These are phyloP conservation scores for Poronia punctata DNA, from an alignment of 495 filamentous ascomycete genomes.

Conservation along the genomic window DNA sequence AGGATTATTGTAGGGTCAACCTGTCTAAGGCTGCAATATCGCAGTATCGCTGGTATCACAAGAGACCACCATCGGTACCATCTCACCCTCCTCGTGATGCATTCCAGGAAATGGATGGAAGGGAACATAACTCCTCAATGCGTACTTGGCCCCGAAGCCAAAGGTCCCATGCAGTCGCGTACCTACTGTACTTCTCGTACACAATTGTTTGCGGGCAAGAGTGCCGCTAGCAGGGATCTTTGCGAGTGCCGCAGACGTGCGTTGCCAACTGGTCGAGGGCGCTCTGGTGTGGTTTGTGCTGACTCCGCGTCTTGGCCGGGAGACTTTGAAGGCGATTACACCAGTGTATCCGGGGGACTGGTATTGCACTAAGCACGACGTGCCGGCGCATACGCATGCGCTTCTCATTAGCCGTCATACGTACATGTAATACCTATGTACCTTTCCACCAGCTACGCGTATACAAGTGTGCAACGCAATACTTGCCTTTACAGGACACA, in stretches of 20 bases:
- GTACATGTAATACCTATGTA: not conserved
- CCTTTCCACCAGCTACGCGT: not conserved
- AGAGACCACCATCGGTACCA: too few relatives aligned
- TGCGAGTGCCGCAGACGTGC: conserved; percentile 10
- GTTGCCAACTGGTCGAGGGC: conserved; percentile 3
- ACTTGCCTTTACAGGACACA: not conserved
- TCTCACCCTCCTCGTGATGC: too few relatives aligned
- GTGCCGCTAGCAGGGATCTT: conserved; percentile 9
- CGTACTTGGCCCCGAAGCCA: conserved; percentile 4
- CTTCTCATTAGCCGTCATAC: conserved; percentile 15
- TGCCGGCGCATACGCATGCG: conserved; percentile 12
- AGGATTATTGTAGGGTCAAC: too few relatives aligned
- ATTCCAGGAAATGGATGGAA: not conserved
- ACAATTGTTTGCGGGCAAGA: conserved; percentile 5
- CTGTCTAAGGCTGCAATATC: too few relatives aligned
- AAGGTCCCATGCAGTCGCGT: conserved; percentile 12
- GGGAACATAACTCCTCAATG: not conserved
- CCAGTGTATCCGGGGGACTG: conserved; percentile 12
- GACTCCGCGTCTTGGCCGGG: conserved; percentile 14
- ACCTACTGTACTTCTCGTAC: too few relatives aligned
- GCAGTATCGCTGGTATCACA: too few relatives aligned
- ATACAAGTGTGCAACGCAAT: not conserved
- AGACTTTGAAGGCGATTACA: conserved; percentile 5
- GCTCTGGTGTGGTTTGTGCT: conserved; percentile 3
- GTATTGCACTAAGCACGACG: conserved; percentile 16